Conservation (phyloP, 139 green algal genomes). For the Tetraselmis striata region DNA sequence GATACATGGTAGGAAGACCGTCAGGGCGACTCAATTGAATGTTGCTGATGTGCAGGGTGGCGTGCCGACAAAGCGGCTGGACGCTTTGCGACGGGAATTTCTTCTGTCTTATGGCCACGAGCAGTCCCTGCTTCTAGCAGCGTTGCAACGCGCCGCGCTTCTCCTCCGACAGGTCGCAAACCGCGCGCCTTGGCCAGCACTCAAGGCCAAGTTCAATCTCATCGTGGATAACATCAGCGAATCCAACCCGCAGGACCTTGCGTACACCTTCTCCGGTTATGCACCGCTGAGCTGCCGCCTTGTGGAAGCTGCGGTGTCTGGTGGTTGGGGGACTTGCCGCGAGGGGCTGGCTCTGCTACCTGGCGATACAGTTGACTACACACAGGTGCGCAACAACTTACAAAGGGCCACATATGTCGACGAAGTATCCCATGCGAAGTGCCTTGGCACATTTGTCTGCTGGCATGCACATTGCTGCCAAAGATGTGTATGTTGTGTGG, state of each 20-base stretch:
- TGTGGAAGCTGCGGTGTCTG: neutral
- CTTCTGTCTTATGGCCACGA: conserved; percentile 82
- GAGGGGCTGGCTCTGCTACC: neutral
- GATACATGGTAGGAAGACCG: no score
- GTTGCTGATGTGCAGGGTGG: conserved; percentile 62
- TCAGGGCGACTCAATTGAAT: no score
- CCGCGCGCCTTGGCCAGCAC: neutral
- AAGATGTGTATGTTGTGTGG: no score
- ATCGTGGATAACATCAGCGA: neutral
- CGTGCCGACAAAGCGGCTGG: conserved; percentile 63
- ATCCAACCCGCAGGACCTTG: neutral
- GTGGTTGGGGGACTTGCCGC: neutral
- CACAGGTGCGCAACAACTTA: neutral
- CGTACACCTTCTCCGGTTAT: neutral
- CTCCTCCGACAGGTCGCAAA: neutral
- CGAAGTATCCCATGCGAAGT: no score
- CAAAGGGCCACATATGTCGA: no score
- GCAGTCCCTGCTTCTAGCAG: conserved; percentile 28
- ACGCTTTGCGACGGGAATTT: conserved; percentile 64
- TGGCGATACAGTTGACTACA: neutral
- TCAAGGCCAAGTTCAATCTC: neutral
- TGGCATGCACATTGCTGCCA: no score
- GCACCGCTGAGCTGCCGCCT: conserved; percentile 1
- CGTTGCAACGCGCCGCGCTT: neutral
- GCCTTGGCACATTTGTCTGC: no score